Conservation (phyloP, 177 flowering plant species). For the Vitis hybrid region DNA sequence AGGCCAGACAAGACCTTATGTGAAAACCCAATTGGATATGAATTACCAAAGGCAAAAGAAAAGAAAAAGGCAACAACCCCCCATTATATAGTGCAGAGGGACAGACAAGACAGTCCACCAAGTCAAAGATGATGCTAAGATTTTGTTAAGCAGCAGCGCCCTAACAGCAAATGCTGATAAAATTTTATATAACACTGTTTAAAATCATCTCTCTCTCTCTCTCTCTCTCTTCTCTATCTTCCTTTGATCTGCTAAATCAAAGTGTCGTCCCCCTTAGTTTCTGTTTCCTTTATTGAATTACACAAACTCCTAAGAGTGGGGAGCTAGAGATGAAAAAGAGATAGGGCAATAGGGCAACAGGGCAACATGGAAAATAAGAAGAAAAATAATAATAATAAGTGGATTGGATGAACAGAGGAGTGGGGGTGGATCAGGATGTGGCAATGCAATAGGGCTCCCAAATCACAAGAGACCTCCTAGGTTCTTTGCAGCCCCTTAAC, state of each 20-base stretch:
- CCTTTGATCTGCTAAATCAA: conserved; percentile 8
- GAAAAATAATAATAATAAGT: neutral
- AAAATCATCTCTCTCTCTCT: conserved; percentile 1
- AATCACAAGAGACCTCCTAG: conserved; percentile 42
- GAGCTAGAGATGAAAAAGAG: conserved; percentile 5
- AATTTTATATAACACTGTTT: conserved; percentile 1
- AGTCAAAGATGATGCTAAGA: conserved; percentile 28
- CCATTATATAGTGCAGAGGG: neutral
- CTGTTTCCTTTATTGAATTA: conserved; percentile 9
- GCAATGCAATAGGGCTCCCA: conserved; percentile 71
- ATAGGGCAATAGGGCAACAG: conserved; percentile 1
- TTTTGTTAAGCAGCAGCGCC: conserved; percentile 2
- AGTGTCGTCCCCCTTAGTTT: neutral
- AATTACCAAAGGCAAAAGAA: conserved; percentile 12
- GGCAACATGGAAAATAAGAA: neutral
- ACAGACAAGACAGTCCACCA: conserved; percentile 22
- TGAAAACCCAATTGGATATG: conserved; percentile 16
- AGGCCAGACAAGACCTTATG: conserved; percentile 17
- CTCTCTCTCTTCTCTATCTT: neutral
- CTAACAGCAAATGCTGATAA: neutral
- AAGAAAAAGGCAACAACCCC: neutral
- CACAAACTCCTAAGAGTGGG: conserved; percentile 11
- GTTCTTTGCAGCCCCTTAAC: conserved; percentile 53
- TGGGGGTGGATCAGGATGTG: conserved; percentile 39
- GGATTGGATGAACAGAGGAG: neutral